These are phyloP conservation scores for Cymbopogon flexuosus DNA, from an alignment of 202 grass and related monocot genomes.

Conservation along the genomic window DNA sequence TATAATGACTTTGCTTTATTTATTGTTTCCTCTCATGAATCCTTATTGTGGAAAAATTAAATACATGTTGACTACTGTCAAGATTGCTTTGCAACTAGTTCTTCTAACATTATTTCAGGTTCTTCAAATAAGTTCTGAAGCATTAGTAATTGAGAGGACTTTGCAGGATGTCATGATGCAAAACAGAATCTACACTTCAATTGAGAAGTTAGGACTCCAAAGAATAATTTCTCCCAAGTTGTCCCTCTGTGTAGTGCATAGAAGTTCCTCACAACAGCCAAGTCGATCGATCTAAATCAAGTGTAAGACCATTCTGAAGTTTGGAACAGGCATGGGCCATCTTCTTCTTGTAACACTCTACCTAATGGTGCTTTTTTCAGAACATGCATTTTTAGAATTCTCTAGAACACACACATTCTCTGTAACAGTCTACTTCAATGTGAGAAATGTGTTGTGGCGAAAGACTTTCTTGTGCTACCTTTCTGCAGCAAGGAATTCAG, in stretches of 20 bases:
- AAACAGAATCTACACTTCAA: not conserved
- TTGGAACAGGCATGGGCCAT: not conserved
- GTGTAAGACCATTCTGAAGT: not conserved
- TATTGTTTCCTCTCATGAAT: not conserved
- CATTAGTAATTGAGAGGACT: not conserved
- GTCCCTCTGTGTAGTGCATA: not conserved
- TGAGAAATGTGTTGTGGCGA: not conserved
- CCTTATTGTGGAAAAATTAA: not conserved
- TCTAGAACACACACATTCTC: conserved; percentile 48
- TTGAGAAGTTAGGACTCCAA: not conserved
- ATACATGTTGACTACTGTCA: not conserved
- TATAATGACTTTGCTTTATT: not conserved
- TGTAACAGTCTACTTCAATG: conserved; percentile 4
- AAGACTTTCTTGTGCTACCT: not conserved
- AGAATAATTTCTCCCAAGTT: not conserved
- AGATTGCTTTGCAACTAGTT: not conserved
- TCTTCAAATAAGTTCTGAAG: not conserved
- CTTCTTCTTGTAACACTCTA: conserved; percentile 15
- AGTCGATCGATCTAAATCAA: not conserved
- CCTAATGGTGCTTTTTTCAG: conserved; percentile 55
- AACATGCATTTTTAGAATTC: conserved; percentile 63
- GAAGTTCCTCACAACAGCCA: not conserved
- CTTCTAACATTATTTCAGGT: not conserved
- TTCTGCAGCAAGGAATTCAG: conserved; percentile 49
- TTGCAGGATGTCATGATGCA: not conserved